These are phyloP conservation scores for Aechmea fasciata DNA, from an alignment of 176 grass and related monocot genomes.

Conservation along the genomic window DNA sequence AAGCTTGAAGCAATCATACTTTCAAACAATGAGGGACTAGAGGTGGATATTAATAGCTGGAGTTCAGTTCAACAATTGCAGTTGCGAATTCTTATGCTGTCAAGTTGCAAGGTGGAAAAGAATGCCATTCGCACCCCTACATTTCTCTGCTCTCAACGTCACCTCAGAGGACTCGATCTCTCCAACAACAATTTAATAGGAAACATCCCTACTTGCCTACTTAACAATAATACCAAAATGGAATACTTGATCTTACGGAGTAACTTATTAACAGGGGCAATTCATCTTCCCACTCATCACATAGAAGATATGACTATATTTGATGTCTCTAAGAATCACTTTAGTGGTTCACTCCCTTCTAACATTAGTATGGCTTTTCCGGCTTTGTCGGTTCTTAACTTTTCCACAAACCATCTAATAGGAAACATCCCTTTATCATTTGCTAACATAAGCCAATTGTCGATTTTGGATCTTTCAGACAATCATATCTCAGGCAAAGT, in stretches of 20 bases:
- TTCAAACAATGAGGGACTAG: constrained; percentile 11
- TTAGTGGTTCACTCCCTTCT: constrained; percentile 1
- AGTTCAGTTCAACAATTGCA: constrained; percentile 19
- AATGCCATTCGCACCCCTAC: constrained; percentile 1
- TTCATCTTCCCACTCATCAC: background rate
- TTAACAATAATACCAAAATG: constrained; percentile 15
- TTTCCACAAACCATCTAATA: constrained; percentile 13
- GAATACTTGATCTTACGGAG: constrained; percentile 4
- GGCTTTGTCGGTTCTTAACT: background rate
- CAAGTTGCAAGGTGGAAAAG: constrained; percentile 23
- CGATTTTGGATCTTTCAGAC: too few relatives aligned
- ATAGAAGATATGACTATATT: background rate
- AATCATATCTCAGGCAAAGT: too few relatives aligned
- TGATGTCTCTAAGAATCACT: constrained; percentile 14
- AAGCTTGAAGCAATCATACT: constrained; percentile 2
- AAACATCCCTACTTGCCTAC: constrained; percentile 23
- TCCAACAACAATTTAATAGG: constrained; percentile 21
- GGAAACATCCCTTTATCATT: constrained; percentile 20
- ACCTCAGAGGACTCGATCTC: constrained; percentile 21
- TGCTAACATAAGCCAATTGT: background rate
- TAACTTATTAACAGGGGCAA: constrained; percentile 16
- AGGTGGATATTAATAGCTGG: background rate
- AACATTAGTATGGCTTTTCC: constrained; percentile 29
- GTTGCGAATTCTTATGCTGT: constrained; percentile 3
- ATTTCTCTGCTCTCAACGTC: constrained; percentile 19